These are phyloP conservation scores for Hygrophorus pudorinus DNA, from an alignment of 768 basidiomycete species.

Conservation along the genomic window DNA sequence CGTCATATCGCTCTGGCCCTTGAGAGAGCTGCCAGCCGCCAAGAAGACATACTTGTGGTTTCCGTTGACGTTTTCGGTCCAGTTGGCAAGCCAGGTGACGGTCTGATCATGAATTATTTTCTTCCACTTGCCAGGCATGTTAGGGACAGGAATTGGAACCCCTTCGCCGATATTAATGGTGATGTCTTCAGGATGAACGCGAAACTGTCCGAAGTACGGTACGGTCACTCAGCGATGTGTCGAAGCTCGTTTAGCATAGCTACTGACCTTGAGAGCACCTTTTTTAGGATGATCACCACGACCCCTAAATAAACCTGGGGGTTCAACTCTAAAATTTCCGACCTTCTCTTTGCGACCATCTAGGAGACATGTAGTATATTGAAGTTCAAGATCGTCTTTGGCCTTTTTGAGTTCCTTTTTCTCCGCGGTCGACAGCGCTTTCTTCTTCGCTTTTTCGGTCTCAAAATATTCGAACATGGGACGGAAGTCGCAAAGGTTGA, in stretches of 20 bases:
- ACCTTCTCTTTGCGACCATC: constrained; percentile 97
- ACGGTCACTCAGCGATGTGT: constrained; percentile 2
- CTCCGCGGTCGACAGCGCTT: constrained; percentile 70
- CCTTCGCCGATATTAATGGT: constrained; percentile 86
- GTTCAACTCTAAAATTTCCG: constrained; percentile 97
- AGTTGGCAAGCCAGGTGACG: constrained; percentile 97
- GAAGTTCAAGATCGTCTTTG: constrained; percentile 76
- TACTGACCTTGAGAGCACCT: constrained; percentile 79
- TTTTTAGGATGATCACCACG: constrained; percentile 99
- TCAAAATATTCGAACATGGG: constrained; percentile 94
- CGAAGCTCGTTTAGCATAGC: not conserved
- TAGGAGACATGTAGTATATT: constrained; percentile 78
- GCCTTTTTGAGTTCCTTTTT: constrained; percentile 87
- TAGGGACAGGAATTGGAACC: constrained; percentile 71
- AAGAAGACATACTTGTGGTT: constrained; percentile 97
- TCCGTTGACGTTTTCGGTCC: constrained; percentile 97
- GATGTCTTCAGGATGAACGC: constrained; percentile 91
- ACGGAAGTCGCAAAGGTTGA: constrained; percentile 85
- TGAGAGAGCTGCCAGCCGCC: constrained; percentile 93
- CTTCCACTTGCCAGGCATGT: constrained; percentile 90
- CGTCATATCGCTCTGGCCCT: constrained; percentile 94
- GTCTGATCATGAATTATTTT: constrained; percentile 84
- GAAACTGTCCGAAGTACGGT: constrained; percentile 37
- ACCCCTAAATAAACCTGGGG: constrained; percentile 95
- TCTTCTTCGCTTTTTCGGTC: constrained; percentile 87